Evolutionary conservation across 2,329 filamentous ascomycete genomes (phyloP), one percentile per base, ranked within the genome.

Genomic region (Cadophora gregata): DNA sequence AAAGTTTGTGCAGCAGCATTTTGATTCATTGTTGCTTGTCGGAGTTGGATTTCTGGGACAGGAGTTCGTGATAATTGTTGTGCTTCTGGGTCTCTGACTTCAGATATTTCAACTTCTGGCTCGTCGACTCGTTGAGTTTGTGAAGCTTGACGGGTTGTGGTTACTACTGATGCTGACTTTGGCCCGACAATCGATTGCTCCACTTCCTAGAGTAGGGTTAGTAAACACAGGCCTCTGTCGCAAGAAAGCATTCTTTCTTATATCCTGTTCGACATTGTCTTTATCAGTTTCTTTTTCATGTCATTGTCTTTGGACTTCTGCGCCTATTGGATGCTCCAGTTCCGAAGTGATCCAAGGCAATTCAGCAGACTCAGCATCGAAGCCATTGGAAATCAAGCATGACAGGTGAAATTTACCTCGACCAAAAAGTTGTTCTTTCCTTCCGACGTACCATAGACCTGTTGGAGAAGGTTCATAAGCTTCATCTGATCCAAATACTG

Each of bases 381-480:
- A 21, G 42, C 3, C 42, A 45, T 45, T 21, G 4, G 42, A 19
- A 45, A 25, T 29, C 6, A 25, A 29, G 19, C 2, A 2, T 3
- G 6, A 25, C 8, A n/a, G 31, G 1, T 8, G n/a, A 1, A 21
- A 24, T 48, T 31, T 60, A 72, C 71, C 64, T 72, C 70, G 24
- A 73, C 70, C 5, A 66, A 62, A 45, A 73, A 73, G 25, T 71
- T 71, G 38, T 71, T 72, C 27, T 70, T 66, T 1, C 71, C 71
- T 21, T 69, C 70, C 12, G 64, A 66, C 14, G 51, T 69, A 9
- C 71, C 71, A 45, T 73, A 73, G 7, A 71, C 65, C 25, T 66
- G 45, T 29, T 67, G 64, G 2, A 73, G 62, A 8, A 73, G 63
- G 9, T 24, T 42, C 19, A 73, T 66, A 2, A 73, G 59, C 51